Evolutionary conservation across 169 alveolate species (phyloP).

Genomic region (Cryptosporidium sp.): DNA sequence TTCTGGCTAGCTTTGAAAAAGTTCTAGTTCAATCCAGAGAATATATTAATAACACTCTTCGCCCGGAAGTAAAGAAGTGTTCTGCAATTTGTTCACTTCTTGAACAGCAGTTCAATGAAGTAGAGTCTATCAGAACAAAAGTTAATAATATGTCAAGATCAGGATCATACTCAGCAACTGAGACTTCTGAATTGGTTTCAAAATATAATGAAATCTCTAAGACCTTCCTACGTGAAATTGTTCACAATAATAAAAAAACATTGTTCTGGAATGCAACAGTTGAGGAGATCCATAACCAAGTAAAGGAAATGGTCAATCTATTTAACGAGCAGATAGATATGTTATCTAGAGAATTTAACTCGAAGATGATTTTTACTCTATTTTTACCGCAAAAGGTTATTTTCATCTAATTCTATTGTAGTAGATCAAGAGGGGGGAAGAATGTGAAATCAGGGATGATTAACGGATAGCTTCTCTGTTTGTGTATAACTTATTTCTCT

Average conservation of each 20-base stretch:
- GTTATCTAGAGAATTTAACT: slow-evolving; percentile 30
- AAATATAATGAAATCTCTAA: slow-evolving; percentile 52
- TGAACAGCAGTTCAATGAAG: slow-evolving; percentile 60
- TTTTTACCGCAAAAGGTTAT: slow-evolving; percentile 55
- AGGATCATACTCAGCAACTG: slow-evolving; percentile 37
- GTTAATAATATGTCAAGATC: slow-evolving; percentile 27
- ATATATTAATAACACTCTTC: slow-evolving; percentile 47
- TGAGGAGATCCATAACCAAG: slow-evolving; percentile 47
- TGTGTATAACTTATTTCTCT: background rate
- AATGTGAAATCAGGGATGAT: background rate
- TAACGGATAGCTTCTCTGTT: background rate
- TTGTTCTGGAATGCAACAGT: slow-evolving; percentile 72
- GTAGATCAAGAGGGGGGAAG: background rate
- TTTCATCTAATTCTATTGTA: background rate
- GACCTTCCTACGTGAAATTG: slow-evolving; percentile 56
- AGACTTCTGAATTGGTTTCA: background rate
- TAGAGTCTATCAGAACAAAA: slow-evolving; percentile 41
- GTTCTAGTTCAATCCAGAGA: slow-evolving; percentile 45
- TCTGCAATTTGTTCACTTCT: slow-evolving; percentile 43
- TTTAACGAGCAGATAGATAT: slow-evolving; percentile 51
- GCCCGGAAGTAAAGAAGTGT: slow-evolving; percentile 68
- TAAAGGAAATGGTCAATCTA: slow-evolving; percentile 39
- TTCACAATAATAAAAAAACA: slow-evolving; percentile 19
- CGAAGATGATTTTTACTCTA: slow-evolving; percentile 59
- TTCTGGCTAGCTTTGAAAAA: slow-evolving; percentile 37